Conservation (phyloP, 2,329 filamentous ascomycete species). For the Colletotrichum orbiculare region DNA sequence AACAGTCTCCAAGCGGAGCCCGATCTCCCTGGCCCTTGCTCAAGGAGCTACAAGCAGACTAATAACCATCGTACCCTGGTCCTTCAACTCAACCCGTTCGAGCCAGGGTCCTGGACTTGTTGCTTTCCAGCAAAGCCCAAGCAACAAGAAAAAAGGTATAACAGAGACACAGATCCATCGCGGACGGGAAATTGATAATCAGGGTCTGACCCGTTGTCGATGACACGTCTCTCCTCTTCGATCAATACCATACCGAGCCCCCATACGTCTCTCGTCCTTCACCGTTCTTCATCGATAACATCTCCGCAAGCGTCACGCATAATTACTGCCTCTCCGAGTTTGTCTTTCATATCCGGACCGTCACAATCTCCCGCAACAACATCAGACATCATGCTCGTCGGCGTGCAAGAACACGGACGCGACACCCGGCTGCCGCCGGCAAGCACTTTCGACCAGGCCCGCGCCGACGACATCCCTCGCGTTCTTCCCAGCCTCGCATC, state of each 20-base stretch:
- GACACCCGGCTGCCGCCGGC: conserved; percentile 27
- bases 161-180: conserved; percentile 37
- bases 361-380: background rate
- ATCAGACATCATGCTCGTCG: conserved; percentile 31
- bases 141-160: conserved; percentile 31
- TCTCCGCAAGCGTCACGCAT: conserved; percentile 6
- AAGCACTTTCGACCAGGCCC: conserved; percentile 14
- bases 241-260: conserved; percentile 25
- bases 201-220: conserved; percentile 39
- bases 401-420: conserved; percentile 32
- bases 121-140: conserved; percentile 20
- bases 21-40: conserved; percentile 35
- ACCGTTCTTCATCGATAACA: conserved; percentile 32
- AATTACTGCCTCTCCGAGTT: background rate
- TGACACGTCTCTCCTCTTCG: conserved; percentile 33
- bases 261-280: conserved; percentile 5
- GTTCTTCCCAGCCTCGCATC: conserved; percentile 32
- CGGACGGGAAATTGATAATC: conserved; percentile 30
- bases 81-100: conserved; percentile 23
- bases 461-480: conserved; percentile 24
- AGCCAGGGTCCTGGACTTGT: conserved; percentile 33
- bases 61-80: conserved; percentile 17
- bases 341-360: background rate
- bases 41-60: conserved; percentile 16
- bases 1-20: conserved; percentile 29